Evolutionary conservation across 345 rosid species (phyloP).

Genomic region (Arabis hirsuta): DNA sequence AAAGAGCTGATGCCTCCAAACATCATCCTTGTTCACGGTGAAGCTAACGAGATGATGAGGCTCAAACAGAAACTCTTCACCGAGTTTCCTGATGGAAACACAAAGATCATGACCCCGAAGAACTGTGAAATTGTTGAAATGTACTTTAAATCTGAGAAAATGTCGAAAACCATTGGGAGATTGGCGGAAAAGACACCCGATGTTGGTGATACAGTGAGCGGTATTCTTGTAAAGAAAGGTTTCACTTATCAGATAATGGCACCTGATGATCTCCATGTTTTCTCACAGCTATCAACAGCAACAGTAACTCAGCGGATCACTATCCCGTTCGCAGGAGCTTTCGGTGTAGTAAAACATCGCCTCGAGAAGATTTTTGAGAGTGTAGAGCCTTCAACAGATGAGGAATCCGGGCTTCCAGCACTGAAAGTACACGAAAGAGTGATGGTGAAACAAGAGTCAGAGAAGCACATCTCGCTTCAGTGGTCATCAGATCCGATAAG

Average conservation of each 20-base stretch:
- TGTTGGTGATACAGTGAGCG: conserved; percentile 78
- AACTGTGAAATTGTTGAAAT: conserved; percentile 90
- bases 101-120: conserved; percentile 81
- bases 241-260: conserved; percentile 98
- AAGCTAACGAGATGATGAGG: conserved; percentile 93
- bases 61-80: conserved; percentile 85
- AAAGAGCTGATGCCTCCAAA: conserved; percentile 95
- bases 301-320: conserved; percentile 80
- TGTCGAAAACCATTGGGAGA: conserved; percentile 92
- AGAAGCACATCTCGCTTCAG: conserved; percentile 80
- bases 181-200: conserved; percentile 85
- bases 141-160: conserved; percentile 83
- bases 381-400: conserved; percentile 76
- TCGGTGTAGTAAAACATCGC: conserved; percentile 78
- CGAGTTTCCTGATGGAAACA: conserved; percentile 78
- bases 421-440: conserved; percentile 73
- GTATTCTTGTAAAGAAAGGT: conserved; percentile 87
- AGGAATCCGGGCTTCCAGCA: conserved; percentile 68
- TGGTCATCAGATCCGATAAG: conserved; percentile 89
- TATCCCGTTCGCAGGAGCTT: conserved; percentile 75
- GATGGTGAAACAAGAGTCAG: conserved; percentile 80
- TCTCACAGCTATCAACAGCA: conserved; percentile 93
- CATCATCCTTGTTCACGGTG: conserved; percentile 93
- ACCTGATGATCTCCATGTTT: conserved; percentile 91
- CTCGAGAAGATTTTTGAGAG: conserved; percentile 85